Evolutionary conservation across 2,329 filamentous ascomycete genomes (phyloP).

Genomic region (Raffaelea deltoideospora): DNA sequence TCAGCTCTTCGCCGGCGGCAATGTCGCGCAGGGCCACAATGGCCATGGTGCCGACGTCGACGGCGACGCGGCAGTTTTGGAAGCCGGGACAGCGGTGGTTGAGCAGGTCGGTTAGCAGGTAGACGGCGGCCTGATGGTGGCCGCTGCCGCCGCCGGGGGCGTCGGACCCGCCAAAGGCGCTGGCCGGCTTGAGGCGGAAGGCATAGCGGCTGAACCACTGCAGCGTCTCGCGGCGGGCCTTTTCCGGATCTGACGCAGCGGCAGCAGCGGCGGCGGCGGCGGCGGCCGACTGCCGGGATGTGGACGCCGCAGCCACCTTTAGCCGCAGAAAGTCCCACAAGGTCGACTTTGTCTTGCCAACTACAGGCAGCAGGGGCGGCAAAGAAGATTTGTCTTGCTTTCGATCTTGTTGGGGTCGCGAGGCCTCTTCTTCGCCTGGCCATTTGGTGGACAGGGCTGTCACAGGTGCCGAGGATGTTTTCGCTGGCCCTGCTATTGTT

Average conservation of each 20-base stretch:
- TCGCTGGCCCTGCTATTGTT: too few relatives aligned
- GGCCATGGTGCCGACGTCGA: conserved; percentile 9
- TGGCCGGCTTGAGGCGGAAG: conserved; percentile 8
- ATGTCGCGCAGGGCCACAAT: conserved; percentile 15
- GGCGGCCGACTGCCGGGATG: neutral
- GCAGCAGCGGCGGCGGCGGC: neutral
- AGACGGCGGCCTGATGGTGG: conserved; percentile 9
- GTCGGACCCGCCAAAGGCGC: conserved; percentile 5
- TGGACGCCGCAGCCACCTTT: neutral
- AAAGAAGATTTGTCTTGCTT: too few relatives aligned
- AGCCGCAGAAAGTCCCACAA: too few relatives aligned
- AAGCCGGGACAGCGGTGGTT: conserved; percentile 18
- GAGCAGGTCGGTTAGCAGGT: conserved; percentile 13
- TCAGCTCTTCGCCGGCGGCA: conserved; percentile 17
- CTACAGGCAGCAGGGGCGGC: too few relatives aligned
- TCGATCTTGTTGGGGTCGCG: too few relatives aligned
- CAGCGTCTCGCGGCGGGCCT: conserved; percentile 5
- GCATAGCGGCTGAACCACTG: conserved; percentile 11
- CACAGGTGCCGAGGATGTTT: too few relatives aligned
- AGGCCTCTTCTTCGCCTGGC: too few relatives aligned
- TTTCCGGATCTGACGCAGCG: neutral
- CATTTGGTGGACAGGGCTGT: too few relatives aligned
- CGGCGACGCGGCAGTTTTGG: conserved; percentile 15
- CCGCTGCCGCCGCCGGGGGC: conserved; percentile 1
- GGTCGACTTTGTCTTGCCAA: too few relatives aligned